Evolutionary conservation across 345 rosid species (phyloP).

Genomic region (Pistacia atlantica): DNA sequence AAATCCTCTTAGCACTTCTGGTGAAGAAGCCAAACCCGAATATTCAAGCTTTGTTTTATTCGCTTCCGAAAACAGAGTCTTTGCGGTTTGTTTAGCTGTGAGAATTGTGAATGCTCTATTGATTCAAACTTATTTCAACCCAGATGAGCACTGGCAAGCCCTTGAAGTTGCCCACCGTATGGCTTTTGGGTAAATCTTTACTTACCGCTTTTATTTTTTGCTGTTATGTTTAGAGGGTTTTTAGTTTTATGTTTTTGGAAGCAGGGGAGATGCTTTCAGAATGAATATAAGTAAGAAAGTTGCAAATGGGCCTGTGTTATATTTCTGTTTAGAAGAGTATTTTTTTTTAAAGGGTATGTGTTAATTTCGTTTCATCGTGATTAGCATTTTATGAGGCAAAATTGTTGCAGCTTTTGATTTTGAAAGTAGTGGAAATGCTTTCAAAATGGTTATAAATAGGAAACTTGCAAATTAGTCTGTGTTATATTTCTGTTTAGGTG

Average conservation of each 20-base stretch:
- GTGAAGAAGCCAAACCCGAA: conserved; percentile 15
- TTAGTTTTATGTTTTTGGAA: background rate
- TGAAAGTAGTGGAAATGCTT: conserved; percentile 2
- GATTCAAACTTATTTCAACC: conserved; percentile 86
- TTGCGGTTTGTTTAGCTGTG: conserved; percentile 55
- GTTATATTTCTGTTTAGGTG: too few species aligned
- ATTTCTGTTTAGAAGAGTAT: background rate
- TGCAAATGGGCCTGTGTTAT: background rate
- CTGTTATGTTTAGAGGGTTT: background rate
- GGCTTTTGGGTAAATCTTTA: conserved; percentile 64
- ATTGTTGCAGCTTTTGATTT: background rate
- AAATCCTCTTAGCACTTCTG: background rate
- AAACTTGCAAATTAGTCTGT: too few species aligned
- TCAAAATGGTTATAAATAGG: background rate
- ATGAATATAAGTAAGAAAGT: background rate
- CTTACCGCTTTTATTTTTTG: background rate
- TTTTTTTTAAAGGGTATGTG: background rate
- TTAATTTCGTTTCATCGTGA: background rate
- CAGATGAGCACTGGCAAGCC: conserved; percentile 95
- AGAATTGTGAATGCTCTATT: conserved; percentile 64
- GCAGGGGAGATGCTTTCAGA: background rate
- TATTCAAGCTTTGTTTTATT: conserved; percentile 2
- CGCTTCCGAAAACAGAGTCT: conserved; percentile 39
- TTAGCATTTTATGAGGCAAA: background rate
- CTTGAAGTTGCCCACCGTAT: conserved; percentile 82